phyloP scores from a whole-genome alignment of 2,329 filamentous ascomycete genomes.

The Apiospora rasikravindrae region DNA sequence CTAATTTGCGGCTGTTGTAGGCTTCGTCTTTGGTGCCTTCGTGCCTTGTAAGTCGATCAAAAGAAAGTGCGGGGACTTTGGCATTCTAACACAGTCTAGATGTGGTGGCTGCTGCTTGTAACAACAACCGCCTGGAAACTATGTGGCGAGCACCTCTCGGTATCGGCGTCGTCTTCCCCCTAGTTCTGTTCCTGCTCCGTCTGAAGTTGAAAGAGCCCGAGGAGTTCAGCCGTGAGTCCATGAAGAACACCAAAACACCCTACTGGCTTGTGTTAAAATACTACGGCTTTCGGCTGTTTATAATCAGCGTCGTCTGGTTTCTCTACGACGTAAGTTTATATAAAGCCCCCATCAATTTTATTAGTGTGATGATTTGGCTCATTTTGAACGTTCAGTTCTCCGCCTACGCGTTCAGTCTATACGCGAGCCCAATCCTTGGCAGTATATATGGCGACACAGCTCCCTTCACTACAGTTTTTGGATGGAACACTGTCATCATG shows the following conservation, averaged over 20 bases:
- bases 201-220: constrained; percentile 79
- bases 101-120: constrained; percentile 60
- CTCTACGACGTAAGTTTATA: constrained; percentile 68
- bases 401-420: constrained; percentile 84
- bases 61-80: background rate
- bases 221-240: constrained; percentile 73
- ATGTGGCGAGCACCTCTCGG: constrained; percentile 86
- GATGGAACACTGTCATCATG: constrained; percentile 89
- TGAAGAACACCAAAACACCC: constrained; percentile 64
- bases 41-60: constrained; percentile 59
- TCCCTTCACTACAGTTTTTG: constrained; percentile 78
- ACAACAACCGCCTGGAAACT: constrained; percentile 67
- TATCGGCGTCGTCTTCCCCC: constrained; percentile 77
- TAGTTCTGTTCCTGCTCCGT: constrained; percentile 73
- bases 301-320: constrained; percentile 82
- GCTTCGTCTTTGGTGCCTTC: constrained; percentile 81
- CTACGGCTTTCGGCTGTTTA: constrained; percentile 74
- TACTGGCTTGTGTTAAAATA: constrained; percentile 63
- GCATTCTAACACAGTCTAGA: constrained; percentile 29
- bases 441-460: constrained; percentile 64
- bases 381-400: constrained; percentile 61
- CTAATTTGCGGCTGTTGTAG: background rate
- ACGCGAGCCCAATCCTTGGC: constrained; percentile 75
- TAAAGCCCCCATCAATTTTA: background rate
- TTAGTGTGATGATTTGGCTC: background rate